Percentiles rank a stretch among this genome's conserved stretches.
Evolutionary conservation across 1,284 basidiomycete species (phyloP).

Genomic region (Heliocybe sulcata): DNA sequence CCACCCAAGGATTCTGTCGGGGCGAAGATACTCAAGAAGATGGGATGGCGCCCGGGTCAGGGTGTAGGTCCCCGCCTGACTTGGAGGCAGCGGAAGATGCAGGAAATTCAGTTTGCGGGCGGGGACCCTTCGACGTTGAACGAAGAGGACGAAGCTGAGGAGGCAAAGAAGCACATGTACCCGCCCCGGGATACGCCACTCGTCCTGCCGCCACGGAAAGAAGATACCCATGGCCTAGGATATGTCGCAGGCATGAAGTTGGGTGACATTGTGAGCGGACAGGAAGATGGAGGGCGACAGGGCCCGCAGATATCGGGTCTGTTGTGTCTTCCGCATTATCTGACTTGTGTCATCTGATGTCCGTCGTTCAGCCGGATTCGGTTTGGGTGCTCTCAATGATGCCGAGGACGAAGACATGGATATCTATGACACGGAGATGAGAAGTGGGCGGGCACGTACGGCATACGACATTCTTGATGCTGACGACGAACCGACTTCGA

Average conservation of each 20-base stretch:
- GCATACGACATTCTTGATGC: constrained; percentile 66
- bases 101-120: constrained; percentile 47
- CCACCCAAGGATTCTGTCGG: constrained; percentile 68
- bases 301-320: constrained; percentile 59
- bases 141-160: constrained; percentile 54
- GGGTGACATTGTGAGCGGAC: constrained; percentile 43
- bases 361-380: constrained; percentile 83
- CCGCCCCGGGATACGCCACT: constrained; percentile 77
- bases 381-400: constrained; percentile 80
- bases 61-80: constrained; percentile 91
- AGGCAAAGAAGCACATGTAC: constrained; percentile 81
- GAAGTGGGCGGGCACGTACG: constrained; percentile 38
- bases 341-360: neutral
- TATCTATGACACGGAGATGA: constrained; percentile 53
- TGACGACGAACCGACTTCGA: constrained; percentile 43
- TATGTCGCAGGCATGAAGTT: constrained; percentile 63
- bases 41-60: constrained; percentile 93
- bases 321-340: constrained; percentile 11
- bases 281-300: constrained; percentile 17
- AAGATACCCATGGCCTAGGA: constrained; percentile 76
- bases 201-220: constrained; percentile 59
- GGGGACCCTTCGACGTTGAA: constrained; percentile 25
- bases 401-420: constrained; percentile 88
- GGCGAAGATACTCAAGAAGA: constrained; percentile 81
- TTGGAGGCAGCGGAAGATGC: constrained; percentile 64